phyloP scores from a whole-genome alignment of 768 basidiomycete species.

The Termitomyces eurrhizus region DNA sequence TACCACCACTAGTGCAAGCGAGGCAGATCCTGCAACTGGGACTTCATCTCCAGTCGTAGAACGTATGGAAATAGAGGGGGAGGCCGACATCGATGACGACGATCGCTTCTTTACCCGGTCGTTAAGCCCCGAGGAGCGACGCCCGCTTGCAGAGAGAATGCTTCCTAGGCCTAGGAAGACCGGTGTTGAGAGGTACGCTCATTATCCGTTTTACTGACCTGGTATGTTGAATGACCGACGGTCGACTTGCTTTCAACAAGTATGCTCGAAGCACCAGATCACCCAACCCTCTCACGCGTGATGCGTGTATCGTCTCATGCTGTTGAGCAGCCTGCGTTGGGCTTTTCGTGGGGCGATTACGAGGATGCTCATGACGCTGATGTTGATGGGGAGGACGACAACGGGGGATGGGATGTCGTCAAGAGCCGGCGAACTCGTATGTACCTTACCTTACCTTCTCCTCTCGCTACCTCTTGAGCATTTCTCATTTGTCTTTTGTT shows the following conservation, averaged over 20 bases:
- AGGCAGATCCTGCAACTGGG: slow-evolving; percentile 42
- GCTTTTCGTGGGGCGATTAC: slow-evolving; percentile 77
- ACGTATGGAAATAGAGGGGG: slow-evolving; percentile 24
- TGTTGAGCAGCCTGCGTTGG: slow-evolving; percentile 56
- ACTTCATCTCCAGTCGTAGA: slow-evolving; percentile 35
- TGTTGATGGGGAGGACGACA: slow-evolving; percentile 57
- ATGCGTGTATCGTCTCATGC: slow-evolving; percentile 60
- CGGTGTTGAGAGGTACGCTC: slow-evolving; percentile 58
- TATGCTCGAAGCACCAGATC: slow-evolving; percentile 59
- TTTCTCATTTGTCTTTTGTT: neutral
- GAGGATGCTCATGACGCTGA: slow-evolving; percentile 53
- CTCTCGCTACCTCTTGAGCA: neutral
- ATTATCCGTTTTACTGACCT: neutral
- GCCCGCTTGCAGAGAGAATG: slow-evolving; percentile 57
- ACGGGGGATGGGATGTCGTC: slow-evolving; percentile 80
- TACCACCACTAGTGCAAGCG: slow-evolving; percentile 47
- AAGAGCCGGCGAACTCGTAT: slow-evolving; percentile 38
- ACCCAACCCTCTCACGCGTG: slow-evolving; percentile 55
- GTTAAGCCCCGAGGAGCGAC: slow-evolving; percentile 24
- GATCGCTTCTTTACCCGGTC: slow-evolving; percentile 20
- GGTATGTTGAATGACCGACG: too few relatives aligned
- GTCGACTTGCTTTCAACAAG: slow-evolving; percentile 27
- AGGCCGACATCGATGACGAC: slow-evolving; percentile 7
- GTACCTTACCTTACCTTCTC: neutral
- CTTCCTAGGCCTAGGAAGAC: slow-evolving; percentile 65